These are phyloP conservation scores for Halophytophthora batemanensis DNA, from an alignment of 352 stramenopile genomes.

Conservation along the genomic window DNA sequence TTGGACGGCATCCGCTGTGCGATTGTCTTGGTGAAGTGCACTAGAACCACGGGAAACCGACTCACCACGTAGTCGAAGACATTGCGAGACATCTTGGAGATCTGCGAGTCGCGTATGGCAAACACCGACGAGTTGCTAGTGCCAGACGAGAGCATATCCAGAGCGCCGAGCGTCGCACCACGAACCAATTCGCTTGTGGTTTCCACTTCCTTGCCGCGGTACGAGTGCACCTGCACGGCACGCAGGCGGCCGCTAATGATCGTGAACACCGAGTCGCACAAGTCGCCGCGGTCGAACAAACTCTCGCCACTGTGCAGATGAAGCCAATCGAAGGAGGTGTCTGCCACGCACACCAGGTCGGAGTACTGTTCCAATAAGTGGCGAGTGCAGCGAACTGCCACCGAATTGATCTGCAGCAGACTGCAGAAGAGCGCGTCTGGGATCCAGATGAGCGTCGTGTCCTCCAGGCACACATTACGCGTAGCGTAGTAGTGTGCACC, in stretches of 20 bases:
- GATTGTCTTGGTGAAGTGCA: slow-evolving; percentile 81
- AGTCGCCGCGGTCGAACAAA: slow-evolving; percentile 71
- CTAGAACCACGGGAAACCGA: slow-evolving; percentile 55
- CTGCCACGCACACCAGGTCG: slow-evolving; percentile 57
- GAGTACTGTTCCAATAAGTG: slow-evolving; percentile 78
- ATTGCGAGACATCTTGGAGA: slow-evolving; percentile 84
- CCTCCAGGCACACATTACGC: slow-evolving; percentile 47
- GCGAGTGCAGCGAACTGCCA: slow-evolving; percentile 49
- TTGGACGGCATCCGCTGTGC: slow-evolving; percentile 56
- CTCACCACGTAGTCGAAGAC: slow-evolving; percentile 86
- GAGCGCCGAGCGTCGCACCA: slow-evolving; percentile 68
- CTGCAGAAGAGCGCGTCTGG: slow-evolving; percentile 55
- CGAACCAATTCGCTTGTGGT: slow-evolving; percentile 80
- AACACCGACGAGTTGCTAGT: slow-evolving; percentile 81
- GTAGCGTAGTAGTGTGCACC: slow-evolving; percentile 38
- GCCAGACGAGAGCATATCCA: slow-evolving; percentile 79
- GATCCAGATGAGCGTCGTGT: slow-evolving; percentile 48
- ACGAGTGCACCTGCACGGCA: slow-evolving; percentile 61
- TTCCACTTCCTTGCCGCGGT: slow-evolving; percentile 63
- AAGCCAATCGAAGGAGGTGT: slow-evolving; percentile 83
- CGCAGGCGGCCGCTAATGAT: slow-evolving; percentile 77
- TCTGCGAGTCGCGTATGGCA: slow-evolving; percentile 82
- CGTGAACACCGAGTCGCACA: slow-evolving; percentile 79
- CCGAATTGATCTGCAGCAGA: slow-evolving; percentile 45
- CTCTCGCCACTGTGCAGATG: slow-evolving; percentile 81